Percentiles rank a stretch among this genome's conserved stretches.
Evolutionary conservation across 768 basidiomycete genomes (phyloP).

Genomic region (Rubroboletus pulcherrimus): DNA sequence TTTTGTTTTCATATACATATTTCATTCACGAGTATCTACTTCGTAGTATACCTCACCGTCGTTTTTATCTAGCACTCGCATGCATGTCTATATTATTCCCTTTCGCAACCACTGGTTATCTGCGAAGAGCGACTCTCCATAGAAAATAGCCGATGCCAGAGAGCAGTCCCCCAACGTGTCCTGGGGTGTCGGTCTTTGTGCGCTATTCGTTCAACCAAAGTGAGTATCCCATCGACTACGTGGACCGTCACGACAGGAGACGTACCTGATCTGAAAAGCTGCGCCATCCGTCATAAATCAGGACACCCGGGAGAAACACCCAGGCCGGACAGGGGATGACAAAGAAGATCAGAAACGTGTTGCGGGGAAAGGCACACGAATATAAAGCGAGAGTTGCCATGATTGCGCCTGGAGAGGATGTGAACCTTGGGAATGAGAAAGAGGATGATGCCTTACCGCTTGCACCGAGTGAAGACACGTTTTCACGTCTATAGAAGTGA

Average conservation of each 20-base stretch:
- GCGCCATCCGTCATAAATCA: constrained; percentile 33
- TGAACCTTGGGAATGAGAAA: background rate
- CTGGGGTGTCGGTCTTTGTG: constrained; percentile 53
- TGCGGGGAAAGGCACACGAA: constrained; percentile 63
- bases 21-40: constrained; percentile 7
- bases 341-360: constrained; percentile 68
- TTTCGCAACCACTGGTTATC: constrained; percentile 10
- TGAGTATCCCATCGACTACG: background rate
- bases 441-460: constrained; percentile 50
- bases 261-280: constrained; percentile 35
- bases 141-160: constrained; percentile 55
- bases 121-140: constrained; percentile 29
- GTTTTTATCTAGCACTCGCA: constrained; percentile 2
- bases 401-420: constrained; percentile 53
- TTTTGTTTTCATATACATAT: constrained; percentile 13
- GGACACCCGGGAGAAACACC: constrained; percentile 62
- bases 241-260: background rate
- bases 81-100: constrained; percentile 9
- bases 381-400: constrained; percentile 69
- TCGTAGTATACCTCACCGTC: constrained; percentile 8
- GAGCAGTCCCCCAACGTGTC: constrained; percentile 66
- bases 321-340: constrained; percentile 80
- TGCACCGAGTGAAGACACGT: constrained; percentile 54
- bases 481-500: constrained; percentile 29
- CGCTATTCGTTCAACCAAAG: constrained; percentile 34